These are phyloP conservation scores for Rhodosporidiobolus odoratus DNA, from an alignment of 768 basidiomycete species.

Conservation along the genomic window DNA sequence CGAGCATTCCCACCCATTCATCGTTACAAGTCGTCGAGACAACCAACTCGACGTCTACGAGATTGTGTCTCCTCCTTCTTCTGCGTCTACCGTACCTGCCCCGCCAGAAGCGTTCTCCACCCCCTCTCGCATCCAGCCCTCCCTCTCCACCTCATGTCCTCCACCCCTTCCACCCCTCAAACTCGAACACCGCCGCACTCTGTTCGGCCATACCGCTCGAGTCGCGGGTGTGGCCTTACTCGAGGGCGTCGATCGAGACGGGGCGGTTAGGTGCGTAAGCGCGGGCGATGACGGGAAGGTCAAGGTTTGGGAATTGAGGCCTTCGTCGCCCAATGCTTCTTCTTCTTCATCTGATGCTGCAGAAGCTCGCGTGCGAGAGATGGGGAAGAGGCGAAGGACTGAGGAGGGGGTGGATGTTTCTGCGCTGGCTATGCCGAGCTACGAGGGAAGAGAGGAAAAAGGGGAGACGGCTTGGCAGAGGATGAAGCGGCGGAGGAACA, in stretches of 20 bases:
- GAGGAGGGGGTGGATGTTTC: neutral
- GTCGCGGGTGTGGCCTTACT: conserved; percentile 23
- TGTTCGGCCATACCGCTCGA: conserved; percentile 33
- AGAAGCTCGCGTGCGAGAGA: too few species aligned
- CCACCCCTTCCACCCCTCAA: neutral
- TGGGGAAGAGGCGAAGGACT: neutral
- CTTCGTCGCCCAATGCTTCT: neutral
- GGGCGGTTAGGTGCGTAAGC: conserved; percentile 7
- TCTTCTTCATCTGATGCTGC: too few species aligned
- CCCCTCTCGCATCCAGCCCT: neutral
- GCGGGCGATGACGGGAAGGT: conserved; percentile 31
- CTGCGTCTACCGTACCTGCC: neutral
- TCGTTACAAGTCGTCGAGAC: conserved; percentile 20
- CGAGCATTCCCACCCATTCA: conserved; percentile 17
- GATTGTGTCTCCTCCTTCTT: neutral
- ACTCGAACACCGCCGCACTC: conserved; percentile 14
- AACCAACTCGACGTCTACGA: conserved; percentile 31
- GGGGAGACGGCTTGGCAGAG: conserved; percentile 1
- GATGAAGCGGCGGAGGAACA: neutral
- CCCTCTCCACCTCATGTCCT: neutral
- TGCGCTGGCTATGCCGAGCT: neutral
- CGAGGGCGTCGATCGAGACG: neutral
- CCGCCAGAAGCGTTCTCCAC: neutral
- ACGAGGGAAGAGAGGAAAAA: neutral
- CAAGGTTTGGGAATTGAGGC: conserved; percentile 26